A percentile compares a stretch with the other conserved stretches of the same genome.
Evolutionary conservation across 441 rosid genomes (phyloP).

Genomic region (Gossypium davidsonii): DNA sequence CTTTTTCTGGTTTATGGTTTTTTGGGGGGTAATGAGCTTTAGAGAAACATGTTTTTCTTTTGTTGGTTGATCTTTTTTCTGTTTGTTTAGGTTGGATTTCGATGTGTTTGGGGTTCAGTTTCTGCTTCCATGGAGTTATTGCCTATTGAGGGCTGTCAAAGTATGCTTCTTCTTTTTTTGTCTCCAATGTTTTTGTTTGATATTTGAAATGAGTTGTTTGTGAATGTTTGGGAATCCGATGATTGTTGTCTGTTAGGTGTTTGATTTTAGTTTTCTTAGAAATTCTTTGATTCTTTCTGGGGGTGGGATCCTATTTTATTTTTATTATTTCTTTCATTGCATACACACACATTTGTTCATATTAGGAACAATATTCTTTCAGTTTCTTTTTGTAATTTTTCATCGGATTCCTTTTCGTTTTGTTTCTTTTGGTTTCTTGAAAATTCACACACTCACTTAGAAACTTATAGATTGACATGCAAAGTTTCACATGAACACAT

Average conservation of each 20-base stretch:
- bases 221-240: constrained; percentile 81
- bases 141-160: constrained; percentile 34
- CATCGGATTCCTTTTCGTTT: constrained; percentile 73
- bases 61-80: constrained; percentile 1
- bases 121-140: constrained; percentile 35
- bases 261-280: constrained; percentile 27
- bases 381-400: constrained; percentile 26
- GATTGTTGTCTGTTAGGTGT: constrained; percentile 58
- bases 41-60: constrained; percentile 12
- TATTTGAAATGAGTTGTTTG: constrained; percentile 35
- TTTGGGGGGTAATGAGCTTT: constrained; percentile 35
- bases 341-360: constrained; percentile 26
- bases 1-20: constrained; percentile 33
- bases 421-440: constrained; percentile 23
- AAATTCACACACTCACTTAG: constrained; percentile 54
- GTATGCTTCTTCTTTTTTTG: constrained; percentile 28
- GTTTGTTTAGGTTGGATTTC: constrained; percentile 15
- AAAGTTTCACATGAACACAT: constrained; percentile 18
- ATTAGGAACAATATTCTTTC: constrained; percentile 27
- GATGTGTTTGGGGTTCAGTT: constrained; percentile 20
- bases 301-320: constrained; percentile 21
- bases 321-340: constrained; percentile 20
- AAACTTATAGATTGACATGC: constrained; percentile 25
- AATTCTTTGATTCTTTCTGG: constrained; percentile 83
- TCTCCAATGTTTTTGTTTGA: constrained; percentile 25